Evolutionary conservation across 257 asterid genomes (phyloP).

Genomic region (Solanum phureja): DNA sequence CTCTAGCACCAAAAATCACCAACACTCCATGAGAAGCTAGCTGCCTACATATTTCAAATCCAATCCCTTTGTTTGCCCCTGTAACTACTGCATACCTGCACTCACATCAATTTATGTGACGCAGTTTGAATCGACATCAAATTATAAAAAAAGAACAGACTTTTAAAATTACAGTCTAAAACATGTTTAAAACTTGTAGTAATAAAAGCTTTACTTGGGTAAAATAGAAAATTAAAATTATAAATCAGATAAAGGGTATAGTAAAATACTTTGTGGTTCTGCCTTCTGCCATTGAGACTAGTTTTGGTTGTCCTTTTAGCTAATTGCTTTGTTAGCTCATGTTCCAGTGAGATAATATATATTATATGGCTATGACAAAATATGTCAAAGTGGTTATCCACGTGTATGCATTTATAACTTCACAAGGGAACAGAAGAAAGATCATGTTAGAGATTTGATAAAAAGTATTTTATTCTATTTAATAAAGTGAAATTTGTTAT

Average conservation of each 20-base stretch:
- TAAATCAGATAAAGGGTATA: background rate
- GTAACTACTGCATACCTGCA: slow-evolving; percentile 43
- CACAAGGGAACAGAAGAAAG: background rate
- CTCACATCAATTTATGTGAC: background rate
- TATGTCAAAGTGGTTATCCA: background rate
- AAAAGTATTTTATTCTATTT: background rate
- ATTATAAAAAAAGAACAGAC: no score
- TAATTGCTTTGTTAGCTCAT: no score
- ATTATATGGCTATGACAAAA: background rate
- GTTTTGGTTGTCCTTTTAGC: background rate
- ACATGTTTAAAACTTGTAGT: no score
- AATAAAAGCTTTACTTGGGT: background rate
- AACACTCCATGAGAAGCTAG: slow-evolving; percentile 32
- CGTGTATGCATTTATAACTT: background rate
- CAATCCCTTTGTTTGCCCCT: slow-evolving; percentile 57
- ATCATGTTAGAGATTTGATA: background rate
- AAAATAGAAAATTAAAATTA: no score
- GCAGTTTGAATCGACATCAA: background rate
- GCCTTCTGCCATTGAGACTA: background rate
- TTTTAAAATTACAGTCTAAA: no score
- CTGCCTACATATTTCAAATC: slow-evolving; percentile 45
- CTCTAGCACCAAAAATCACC: slow-evolving; percentile 47
- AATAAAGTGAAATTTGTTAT: background rate
- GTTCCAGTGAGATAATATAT: background rate
- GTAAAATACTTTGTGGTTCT: background rate